Evolutionary conservation across 2,329 filamentous ascomycete species (phyloP).

Genomic region (Hymenoscyphus albidus): DNA sequence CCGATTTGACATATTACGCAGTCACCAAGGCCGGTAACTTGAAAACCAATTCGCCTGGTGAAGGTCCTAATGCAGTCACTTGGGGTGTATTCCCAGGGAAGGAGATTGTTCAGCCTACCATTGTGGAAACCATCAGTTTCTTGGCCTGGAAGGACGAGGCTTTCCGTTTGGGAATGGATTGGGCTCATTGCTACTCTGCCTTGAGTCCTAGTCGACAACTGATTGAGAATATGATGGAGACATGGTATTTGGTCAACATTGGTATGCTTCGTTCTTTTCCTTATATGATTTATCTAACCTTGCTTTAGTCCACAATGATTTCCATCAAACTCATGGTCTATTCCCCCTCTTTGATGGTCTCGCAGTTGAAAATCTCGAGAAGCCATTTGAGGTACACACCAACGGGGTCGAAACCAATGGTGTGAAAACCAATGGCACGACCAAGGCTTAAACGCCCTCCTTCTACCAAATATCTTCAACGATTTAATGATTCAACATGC

Average conservation of each 20-base stretch:
- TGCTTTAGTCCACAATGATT: slow-evolving; percentile 85
- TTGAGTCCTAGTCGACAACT: slow-evolving; percentile 72
- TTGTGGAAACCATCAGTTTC: slow-evolving; percentile 96
- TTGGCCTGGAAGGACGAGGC: slow-evolving; percentile 98
- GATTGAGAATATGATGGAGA: slow-evolving; percentile 79
- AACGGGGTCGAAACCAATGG: slow-evolving; percentile 19
- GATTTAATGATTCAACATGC: slow-evolving; percentile 35
- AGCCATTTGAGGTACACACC: slow-evolving; percentile 30
- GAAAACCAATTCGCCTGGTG: slow-evolving; percentile 76
- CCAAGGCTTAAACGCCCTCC: slow-evolving; percentile 7
- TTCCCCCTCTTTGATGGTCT: slow-evolving; percentile 84
- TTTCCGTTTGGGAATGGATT: slow-evolving; percentile 86
- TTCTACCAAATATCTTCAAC: slow-evolving; percentile 17
- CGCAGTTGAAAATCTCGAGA: slow-evolving; percentile 60
- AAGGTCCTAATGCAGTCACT: slow-evolving; percentile 95
- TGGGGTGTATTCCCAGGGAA: slow-evolving; percentile 99
- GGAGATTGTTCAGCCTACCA: slow-evolving; percentile 99
- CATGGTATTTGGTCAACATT: slow-evolving; percentile 94
- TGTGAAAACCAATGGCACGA: slow-evolving; percentile 17
- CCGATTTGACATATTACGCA: slow-evolving; percentile 89
- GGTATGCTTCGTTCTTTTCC: slow-evolving; percentile 50
- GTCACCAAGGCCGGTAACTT: slow-evolving; percentile 80
- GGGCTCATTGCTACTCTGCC: slow-evolving; percentile 85
- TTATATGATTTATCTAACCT: slow-evolving; percentile 18
- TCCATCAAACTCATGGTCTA: slow-evolving; percentile 77